Evolutionary conservation across 2,329 filamentous ascomycete species (phyloP), one percentile per base, ranked within the genome.

Genomic region (Xylariaceae sp.): DNA sequence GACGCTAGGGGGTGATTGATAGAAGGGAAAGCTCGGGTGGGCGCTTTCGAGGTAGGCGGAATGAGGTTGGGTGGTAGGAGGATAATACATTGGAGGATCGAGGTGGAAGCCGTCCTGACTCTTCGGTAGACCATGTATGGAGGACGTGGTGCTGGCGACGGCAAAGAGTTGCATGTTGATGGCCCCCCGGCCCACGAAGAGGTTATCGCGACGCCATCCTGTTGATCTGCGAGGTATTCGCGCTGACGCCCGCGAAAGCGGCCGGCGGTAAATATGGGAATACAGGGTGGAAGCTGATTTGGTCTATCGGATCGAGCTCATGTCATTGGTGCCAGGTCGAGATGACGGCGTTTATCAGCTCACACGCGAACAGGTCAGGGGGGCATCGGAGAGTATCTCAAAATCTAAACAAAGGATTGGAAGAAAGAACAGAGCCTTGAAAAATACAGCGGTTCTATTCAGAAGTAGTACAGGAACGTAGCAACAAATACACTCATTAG

Each of bases 211-310:
- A 34, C 51, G 55, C 53, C 72, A 75, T 73, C 38, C 42, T 42
- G 57, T 45, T 34, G 49, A 48, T 56, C 42, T 62, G 47, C 56
- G 55, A 41, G 62, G 55, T 67, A 68, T 67, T 59, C 64, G 64
- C 60, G 67, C 65, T 58, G 63, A 61, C 54, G 66, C 61, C 64
- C 71, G 68, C 62, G 63, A 60, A 52, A 65, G 61, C 52, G 64
- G 64, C 50, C 51, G 56, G 43, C 47, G 50, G 38, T 44, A 34
- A 38, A 50, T 45, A 31, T 57, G 47, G 39, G 59, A 57, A 63
- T 56, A 61, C 60, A 63, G 60, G 50, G 42, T 63, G 60, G 51
- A 52, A 41, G 39, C 4, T 44, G 39, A 40, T 38, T 15, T 42
- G 11, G 42, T 31, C 42, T 47, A 50, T 42, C 42, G 41, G 38